Evolutionary conservation across 2,329 filamentous ascomycete genomes (phyloP).

Genomic region (Trichoderma sp.): DNA sequence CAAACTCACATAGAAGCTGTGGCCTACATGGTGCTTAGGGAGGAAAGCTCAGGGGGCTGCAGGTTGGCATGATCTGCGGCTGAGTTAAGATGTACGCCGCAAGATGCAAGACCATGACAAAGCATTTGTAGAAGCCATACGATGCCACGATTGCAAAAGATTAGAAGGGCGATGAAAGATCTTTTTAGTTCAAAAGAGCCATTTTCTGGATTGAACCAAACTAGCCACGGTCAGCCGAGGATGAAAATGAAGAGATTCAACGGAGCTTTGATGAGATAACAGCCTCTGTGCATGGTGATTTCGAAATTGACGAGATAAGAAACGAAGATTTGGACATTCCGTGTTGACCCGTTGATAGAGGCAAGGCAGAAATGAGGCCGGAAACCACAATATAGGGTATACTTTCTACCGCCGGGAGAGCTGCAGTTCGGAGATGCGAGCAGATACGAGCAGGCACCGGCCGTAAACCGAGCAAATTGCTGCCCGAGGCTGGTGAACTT

Average conservation of each 20-base stretch:
- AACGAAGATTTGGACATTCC: background rate
- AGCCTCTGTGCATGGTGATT: background rate
- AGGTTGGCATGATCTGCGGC: constrained; percentile 1
- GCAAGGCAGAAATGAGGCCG: background rate
- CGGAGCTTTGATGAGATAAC: background rate
- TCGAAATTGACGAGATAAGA: background rate
- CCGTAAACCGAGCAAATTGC: constrained; percentile 22
- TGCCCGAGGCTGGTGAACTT: background rate
- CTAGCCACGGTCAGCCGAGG: constrained; percentile 4
- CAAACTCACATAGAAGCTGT: constrained; percentile 6
- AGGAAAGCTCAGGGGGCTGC: constrained; percentile 2
- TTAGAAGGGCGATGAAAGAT: constrained; percentile 25
- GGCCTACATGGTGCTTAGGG: constrained; percentile 1
- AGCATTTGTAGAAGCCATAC: constrained; percentile 25
- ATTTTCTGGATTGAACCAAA: constrained; percentile 17
- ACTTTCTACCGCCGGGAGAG: constrained; percentile 15
- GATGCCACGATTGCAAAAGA: constrained; percentile 25
- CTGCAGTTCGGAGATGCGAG: background rate
- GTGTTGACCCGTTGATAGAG: constrained; percentile 16
- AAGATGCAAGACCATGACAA: constrained; percentile 18
- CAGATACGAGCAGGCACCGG: constrained; percentile 22
- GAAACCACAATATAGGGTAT: background rate
- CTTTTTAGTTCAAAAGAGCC: background rate
- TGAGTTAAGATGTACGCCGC: background rate
- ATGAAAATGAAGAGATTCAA: constrained; percentile 1